A percentile compares a stretch with the other conserved stretches of the same genome.
phyloP scores from a whole-genome alignment of 805 yeast genomes.

The Schizosaccharomyces lindneri region DNA sequence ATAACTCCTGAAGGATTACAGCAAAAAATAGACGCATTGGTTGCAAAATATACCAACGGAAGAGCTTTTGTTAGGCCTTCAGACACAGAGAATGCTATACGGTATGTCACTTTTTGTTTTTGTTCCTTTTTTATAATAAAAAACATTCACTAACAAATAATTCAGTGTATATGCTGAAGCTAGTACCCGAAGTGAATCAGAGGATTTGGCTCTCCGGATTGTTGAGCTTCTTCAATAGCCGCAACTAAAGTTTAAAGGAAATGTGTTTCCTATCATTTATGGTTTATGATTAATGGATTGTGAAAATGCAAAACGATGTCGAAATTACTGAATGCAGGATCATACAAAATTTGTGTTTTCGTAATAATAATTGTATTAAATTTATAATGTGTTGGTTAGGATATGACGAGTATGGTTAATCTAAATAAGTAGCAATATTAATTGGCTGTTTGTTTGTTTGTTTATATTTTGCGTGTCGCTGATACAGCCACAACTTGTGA shows the following conservation, averaged over 20 bases:
- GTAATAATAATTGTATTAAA: too few relatives aligned
- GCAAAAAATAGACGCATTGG: constrained; percentile 37
- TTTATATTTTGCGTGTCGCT: too few relatives aligned
- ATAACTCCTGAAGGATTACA: constrained; percentile 62
- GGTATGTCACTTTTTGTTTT: constrained; percentile 14
- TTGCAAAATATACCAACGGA: constrained; percentile 30
- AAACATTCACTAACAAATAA: neutral
- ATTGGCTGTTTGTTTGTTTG: too few relatives aligned
- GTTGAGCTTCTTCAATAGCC: constrained; percentile 3
- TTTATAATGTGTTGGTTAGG: too few relatives aligned
- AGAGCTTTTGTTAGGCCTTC: constrained; percentile 89
- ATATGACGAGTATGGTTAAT: too few relatives aligned
- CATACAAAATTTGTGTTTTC: too few relatives aligned
- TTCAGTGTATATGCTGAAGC: constrained; percentile 66
- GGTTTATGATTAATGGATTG: neutral
- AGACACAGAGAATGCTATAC: constrained; percentile 93
- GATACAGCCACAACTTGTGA: too few relatives aligned
- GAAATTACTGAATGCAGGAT: too few relatives aligned
- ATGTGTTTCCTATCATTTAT: neutral
- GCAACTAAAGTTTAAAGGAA: neutral
- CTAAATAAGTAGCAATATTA: too few relatives aligned
- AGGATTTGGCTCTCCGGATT: constrained; percentile 18
- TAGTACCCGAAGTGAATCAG: constrained; percentile 23
- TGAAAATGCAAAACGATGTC: neutral
- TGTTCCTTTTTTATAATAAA: too few relatives aligned